Base-by-base conservation (phyloP, 768 basidiomycete genomes). In the Boletus bicolor region DNA sequence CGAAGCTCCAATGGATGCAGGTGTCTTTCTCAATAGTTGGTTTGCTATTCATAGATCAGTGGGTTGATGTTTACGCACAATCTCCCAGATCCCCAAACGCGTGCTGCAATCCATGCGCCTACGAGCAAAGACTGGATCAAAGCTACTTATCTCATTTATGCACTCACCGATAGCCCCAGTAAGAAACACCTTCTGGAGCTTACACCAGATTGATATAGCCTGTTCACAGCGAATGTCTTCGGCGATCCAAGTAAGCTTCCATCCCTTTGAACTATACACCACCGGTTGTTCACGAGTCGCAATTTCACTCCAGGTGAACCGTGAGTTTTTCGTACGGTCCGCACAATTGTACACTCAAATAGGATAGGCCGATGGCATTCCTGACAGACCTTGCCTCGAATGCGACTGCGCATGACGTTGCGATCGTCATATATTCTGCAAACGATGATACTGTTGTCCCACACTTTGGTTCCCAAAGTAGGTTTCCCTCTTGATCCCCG, bases 401-500 rank as follows among this genome's bases (percentile, higher is more conserved):
- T 56, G 78, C 80, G 17, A 77, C 84, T 0, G 72, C 72, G 3
- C 77, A 76, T 6, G 65, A 71, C 21, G 62, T 87, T 14, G 68
- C 73, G 0, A 68, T 87, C 15, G 68, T 87, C 9, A 67, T 88
- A 19, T 87, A 74, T 63, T 85, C 85, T 17, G 87, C 85, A 5
- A 88, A 88, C 61, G 82, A 86, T 55, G 87, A 89, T 64, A 72
- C 81, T 2, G 77, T 87, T 8, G 75, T 86, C 53, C 71, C 85
- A 2, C 86, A 86, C 59, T 72, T 78, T 34, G 21, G 21, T 24
- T 24, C 21, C 21, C 85, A 88, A 77, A 70, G 86, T 86, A 65
- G 7, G 77, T 55, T 26, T 11, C 15, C 7, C 15, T 21, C 7
- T 47, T 46, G 11, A 9, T 35, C 17, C 6, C 12, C 7, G 15